phyloP scores from a whole-genome alignment of 768 basidiomycete genomes.

The Neoboletus brunneissimus region DNA sequence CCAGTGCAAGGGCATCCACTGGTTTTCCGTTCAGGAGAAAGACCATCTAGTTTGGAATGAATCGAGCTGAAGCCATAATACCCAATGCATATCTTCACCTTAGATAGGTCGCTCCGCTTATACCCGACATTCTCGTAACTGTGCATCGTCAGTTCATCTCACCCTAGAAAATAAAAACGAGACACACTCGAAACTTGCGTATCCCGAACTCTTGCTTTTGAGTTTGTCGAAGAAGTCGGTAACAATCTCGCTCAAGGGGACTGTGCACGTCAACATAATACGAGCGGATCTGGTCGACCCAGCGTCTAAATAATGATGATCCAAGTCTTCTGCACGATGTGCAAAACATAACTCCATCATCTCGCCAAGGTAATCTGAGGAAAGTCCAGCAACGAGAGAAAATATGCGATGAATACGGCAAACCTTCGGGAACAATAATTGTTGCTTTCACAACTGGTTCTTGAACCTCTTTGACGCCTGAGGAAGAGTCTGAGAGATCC shows the following conservation, averaged over 20 bases:
- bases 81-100: slow-evolving; percentile 46
- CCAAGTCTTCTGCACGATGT: slow-evolving; percentile 79
- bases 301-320: slow-evolving; percentile 81
- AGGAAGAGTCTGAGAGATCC: slow-evolving; percentile 60
- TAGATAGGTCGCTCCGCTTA: slow-evolving; percentile 71
- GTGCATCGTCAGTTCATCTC: slow-evolving; percentile 7
- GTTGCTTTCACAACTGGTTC: slow-evolving; percentile 93
- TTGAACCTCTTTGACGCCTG: slow-evolving; percentile 71
- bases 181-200: slow-evolving; percentile 86
- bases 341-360: slow-evolving; percentile 94
- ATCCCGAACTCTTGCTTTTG: slow-evolving; percentile 89
- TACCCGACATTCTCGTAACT: slow-evolving; percentile 97
- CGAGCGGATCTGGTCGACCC: slow-evolving; percentile 44
- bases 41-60: slow-evolving; percentile 58
- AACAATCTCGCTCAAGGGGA: slow-evolving; percentile 93
- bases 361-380: slow-evolving; percentile 82
- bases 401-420: slow-evolving; percentile 2
- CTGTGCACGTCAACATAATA: slow-evolving; percentile 73
- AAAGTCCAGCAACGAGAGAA: background rate
- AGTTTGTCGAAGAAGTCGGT: slow-evolving; percentile 94
- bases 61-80: background rate
- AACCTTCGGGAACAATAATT: slow-evolving; percentile 92
- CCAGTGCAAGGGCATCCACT: slow-evolving; percentile 90
- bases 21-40: slow-evolving; percentile 87
- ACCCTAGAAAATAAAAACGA: background rate